These are phyloP conservation scores for Nakazawaea ishiwadae DNA, from an alignment of 805 yeast genomes.

Conservation along the genomic window DNA sequence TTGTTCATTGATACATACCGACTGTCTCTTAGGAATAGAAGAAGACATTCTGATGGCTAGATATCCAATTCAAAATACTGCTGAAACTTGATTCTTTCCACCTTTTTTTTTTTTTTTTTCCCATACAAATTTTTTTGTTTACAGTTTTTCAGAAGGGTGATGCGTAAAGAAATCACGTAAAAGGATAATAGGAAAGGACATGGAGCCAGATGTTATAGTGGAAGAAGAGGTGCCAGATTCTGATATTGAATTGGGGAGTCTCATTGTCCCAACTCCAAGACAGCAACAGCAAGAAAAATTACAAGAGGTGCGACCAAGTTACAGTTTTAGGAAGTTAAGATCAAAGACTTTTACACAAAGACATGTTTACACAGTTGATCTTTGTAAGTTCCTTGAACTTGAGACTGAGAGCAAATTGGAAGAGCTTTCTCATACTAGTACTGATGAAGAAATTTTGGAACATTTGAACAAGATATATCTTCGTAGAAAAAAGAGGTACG, in stretches of 20 bases:
- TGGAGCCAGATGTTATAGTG: conserved; percentile 1
- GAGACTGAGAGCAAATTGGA: conserved; percentile 23
- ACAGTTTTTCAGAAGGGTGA: too few relatives aligned
- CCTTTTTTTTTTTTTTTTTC: background rate
- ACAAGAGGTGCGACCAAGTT: conserved; percentile 14
- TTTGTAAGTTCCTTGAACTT: conserved; percentile 26
- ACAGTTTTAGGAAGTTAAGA: conserved; percentile 6
- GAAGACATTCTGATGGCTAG: conserved; percentile 3
- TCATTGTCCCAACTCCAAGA: background rate
- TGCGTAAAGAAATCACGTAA: background rate
- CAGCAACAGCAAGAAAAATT: conserved; percentile 15
- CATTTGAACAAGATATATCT: conserved; percentile 25
- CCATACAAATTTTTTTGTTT: background rate
- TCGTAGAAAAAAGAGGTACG: conserved; percentile 21
- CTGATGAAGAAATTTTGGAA: conserved; percentile 23
- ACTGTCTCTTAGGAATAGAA: conserved; percentile 8
- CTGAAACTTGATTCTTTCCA: too few relatives aligned
- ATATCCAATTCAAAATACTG: too few relatives aligned
- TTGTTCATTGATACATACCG: conserved; percentile 5
- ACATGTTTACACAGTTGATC: conserved; percentile 29
- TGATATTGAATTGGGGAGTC: conserved; percentile 9
- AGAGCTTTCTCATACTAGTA: conserved; percentile 16
- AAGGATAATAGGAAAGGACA: background rate
- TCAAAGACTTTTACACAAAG: conserved; percentile 22
- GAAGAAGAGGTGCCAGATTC: conserved; percentile 14